Evolutionary conservation across 805 yeast genomes (phyloP), one percentile per base, ranked within the genome.

Genomic region (Ogataea saltuana): DNA sequence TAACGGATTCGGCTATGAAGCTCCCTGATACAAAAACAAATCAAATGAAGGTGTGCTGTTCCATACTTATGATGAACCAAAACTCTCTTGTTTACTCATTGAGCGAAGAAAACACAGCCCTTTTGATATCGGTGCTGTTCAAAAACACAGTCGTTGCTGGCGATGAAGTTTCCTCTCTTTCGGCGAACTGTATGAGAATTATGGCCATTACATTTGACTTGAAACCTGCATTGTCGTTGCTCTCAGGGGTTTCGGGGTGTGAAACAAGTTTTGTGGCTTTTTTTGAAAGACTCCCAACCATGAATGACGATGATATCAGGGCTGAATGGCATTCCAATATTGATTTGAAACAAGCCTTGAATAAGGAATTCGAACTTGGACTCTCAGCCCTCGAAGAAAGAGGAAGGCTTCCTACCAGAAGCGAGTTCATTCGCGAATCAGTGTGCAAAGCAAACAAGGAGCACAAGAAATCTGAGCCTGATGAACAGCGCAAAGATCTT

Each of bases 401-500:
- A 12, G 40, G 37, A 7, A n/a, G 39, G 13, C 38, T 39, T 8
- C 15, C 19, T 1, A 16, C 36, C 15, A 45, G 42, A n/a, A 15
- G 10, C 2, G 42, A 45, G 11, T 40, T 30, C 1, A 18, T 51
- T 19, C 40, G 35, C 1, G 43, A 46, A 5, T 12, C 25, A 15
- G 4, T 12, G 6, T 4, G 26, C 2, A 30, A 39, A 6, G 4
- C 16, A 10, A 19, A 18, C 4, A 49, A 27, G 4, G 4, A 21
- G 8, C 31, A 20, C n/a, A 39, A 33, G 3, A 41, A 33, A 12
- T 20, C 28, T 9, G 27, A 21, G 4, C 39, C 44, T 11, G 4
- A 44, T 1, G 41, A 52, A 4, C 58, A 55, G 33, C 73, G 67
- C 40, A 54, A 61, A 46, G 58, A 19, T 44, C 67, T 59, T 40